phyloP scores from a whole-genome alignment of 306 rosid genomes.

The Comarum palustre region DNA sequence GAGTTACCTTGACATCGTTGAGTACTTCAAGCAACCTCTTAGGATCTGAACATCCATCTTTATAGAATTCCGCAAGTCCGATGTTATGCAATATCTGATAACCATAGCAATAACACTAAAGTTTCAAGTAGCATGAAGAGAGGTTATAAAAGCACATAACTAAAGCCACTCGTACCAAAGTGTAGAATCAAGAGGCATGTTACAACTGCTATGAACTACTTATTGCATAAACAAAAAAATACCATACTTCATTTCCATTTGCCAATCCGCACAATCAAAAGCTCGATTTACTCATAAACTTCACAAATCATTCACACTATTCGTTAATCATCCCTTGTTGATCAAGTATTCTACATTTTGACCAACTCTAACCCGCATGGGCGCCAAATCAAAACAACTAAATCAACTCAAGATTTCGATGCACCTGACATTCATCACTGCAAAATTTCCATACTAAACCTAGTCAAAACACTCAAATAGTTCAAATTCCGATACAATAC shows the following conservation, averaged over 20 bases:
- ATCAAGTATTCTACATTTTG: neutral
- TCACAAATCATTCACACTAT: neutral
- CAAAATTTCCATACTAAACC: neutral
- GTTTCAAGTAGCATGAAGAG: neutral
- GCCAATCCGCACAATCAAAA: neutral
- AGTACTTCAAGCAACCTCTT: constrained; percentile 75
- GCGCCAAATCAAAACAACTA: neutral
- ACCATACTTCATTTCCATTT: neutral
- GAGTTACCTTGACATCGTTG: constrained; percentile 67
- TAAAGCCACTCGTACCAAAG: neutral
- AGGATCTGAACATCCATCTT: constrained; percentile 86
- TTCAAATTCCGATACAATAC: neutral
- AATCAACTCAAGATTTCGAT: neutral
- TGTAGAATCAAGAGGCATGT: neutral
- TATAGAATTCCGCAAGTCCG: constrained; percentile 73
- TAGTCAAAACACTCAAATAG: neutral
- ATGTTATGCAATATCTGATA: constrained; percentile 85
- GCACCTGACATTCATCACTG: neutral
- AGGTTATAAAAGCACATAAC: neutral
- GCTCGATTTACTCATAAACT: neutral
- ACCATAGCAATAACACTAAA: neutral
- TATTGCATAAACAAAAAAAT: neutral
- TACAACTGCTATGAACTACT: neutral
- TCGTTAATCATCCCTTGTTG: neutral
- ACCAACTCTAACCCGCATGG: neutral